These are phyloP conservation scores for Penicillium egyptiacum DNA, from an alignment of 495 filamentous ascomycete genomes.

Conservation along the genomic window DNA sequence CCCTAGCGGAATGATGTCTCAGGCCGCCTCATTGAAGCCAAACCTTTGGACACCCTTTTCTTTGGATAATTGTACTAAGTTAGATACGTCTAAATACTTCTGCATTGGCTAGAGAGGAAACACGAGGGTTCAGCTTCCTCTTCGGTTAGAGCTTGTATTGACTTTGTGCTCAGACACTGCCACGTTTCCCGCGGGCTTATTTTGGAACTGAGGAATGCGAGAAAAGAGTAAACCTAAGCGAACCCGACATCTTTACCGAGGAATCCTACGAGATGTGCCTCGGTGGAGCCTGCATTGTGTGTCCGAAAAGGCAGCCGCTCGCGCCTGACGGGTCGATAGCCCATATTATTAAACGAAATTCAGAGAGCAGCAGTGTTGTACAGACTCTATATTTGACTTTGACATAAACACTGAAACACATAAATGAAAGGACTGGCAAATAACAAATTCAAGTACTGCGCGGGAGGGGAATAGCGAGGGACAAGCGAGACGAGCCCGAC, in stretches of 20 bases:
- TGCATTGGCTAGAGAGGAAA: neutral
- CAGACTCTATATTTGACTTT: neutral
- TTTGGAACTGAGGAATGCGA: constrained; percentile 14
- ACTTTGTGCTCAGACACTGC: constrained; percentile 13
- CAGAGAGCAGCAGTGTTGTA: neutral
- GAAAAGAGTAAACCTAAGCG: constrained; percentile 4
- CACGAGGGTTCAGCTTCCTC: neutral
- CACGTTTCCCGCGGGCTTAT: constrained; percentile 16
- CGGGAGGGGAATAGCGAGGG: neutral
- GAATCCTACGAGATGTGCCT: neutral
- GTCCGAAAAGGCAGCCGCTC: neutral
- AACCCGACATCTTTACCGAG: neutral
- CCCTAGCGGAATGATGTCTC: constrained; percentile 7
- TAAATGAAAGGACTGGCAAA: neutral
- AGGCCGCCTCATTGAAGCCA: neutral
- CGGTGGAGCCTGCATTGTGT: neutral
- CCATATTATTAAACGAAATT: neutral
- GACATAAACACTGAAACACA: neutral
- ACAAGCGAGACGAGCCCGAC: neutral
- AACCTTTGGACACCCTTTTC: neutral
- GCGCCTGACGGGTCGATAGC: neutral
- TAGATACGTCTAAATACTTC: neutral
- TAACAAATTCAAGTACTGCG: neutral
- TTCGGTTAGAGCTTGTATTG: neutral
- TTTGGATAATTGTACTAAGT: neutral